phyloP scores from a whole-genome alignment of 2,329 filamentous ascomycete species.

The Cladosporium austrohemisphaericum region DNA sequence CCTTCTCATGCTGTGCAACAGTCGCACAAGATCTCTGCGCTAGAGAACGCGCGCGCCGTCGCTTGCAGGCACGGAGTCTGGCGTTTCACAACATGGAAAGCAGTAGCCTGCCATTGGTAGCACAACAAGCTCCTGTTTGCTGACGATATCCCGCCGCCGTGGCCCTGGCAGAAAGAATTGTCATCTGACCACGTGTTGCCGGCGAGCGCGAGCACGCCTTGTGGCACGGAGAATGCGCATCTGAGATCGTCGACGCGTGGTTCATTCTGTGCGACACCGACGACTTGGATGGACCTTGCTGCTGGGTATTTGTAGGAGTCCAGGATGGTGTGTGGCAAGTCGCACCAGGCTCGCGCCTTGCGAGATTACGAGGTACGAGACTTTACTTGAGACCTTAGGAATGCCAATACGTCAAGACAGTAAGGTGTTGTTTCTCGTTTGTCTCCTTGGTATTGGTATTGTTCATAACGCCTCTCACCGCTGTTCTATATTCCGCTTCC shows the following conservation, averaged over 20 bases:
- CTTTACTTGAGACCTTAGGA: slow-evolving; percentile 2
- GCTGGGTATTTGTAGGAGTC: background rate
- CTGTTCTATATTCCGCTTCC: background rate
- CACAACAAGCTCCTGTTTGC: background rate
- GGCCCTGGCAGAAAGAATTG: background rate
- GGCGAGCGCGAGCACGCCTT: background rate
- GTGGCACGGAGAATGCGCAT: slow-evolving; percentile 6
- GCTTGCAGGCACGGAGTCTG: background rate
- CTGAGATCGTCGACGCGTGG: slow-evolving; percentile 7
- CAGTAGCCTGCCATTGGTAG: background rate
- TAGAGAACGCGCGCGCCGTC: slow-evolving; percentile 8
- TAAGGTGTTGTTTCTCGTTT: background rate
- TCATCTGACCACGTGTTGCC: slow-evolving; percentile 13
- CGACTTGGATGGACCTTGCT: slow-evolving; percentile 1
- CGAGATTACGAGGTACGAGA: background rate
- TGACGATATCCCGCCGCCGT: background rate
- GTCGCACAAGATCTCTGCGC: slow-evolving; percentile 12
- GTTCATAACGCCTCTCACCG: too few relatives aligned
- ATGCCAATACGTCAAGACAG: background rate
- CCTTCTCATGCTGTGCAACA: background rate
- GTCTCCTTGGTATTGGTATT: too few relatives aligned
- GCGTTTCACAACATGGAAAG: slow-evolving; percentile 6
- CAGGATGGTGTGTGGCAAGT: background rate
- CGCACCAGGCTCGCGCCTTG: background rate
- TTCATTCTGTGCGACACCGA: background rate